Base-by-base conservation (phyloP, 371 early-diverging fungal genomes). In the Agmasoma carcini region DNA sequence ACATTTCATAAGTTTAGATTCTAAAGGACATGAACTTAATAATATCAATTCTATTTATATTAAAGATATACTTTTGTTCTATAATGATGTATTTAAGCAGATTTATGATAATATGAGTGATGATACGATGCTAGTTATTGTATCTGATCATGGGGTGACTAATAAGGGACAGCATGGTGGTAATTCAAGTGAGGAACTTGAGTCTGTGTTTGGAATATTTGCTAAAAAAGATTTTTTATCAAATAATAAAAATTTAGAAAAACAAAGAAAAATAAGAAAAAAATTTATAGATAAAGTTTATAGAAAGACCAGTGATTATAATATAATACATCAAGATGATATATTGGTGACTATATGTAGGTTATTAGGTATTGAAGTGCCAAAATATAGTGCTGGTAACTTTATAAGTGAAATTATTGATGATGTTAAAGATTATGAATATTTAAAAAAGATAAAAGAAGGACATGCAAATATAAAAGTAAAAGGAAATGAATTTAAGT, bases 61-160 rank as follows among this genome's bases (percentile, higher is more conserved):
- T 83, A 79, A 79, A 9, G 68, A 65, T 20, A 88, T 90, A 67
- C 75, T 90, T 29, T 61, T 57, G 0, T 81, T 90, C 68, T 83
- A 89, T 80, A 82, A 93, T 73, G 61, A 65, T 4, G 78, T 87
- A 20, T 71, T 93, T 14, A 73, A 78, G 31, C 69, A 78, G 0
- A 67, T 88, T 1, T 73, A 86, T 23, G 62, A 75, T 0, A 69
- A 74, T 15, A 73, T 92, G n/a, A 83, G 84, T 55, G 74, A 86
- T 4, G 83, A 88, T 14, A 87, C 94, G 0, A 64, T 88, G 5
- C 75, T 93, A 9, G 77, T 88, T 11, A 82, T 94, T n/a, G 80
- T 90, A 74, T 93, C 94, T 19, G 97, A 97, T 72, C 97, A 97
- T 66, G 97, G 97, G 14, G 91, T 93, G 87, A 88, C 87, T 31